These are phyloP conservation scores for Favolaschia claudopus DNA, from an alignment of 768 basidiomycete genomes.

Conservation along the genomic window DNA sequence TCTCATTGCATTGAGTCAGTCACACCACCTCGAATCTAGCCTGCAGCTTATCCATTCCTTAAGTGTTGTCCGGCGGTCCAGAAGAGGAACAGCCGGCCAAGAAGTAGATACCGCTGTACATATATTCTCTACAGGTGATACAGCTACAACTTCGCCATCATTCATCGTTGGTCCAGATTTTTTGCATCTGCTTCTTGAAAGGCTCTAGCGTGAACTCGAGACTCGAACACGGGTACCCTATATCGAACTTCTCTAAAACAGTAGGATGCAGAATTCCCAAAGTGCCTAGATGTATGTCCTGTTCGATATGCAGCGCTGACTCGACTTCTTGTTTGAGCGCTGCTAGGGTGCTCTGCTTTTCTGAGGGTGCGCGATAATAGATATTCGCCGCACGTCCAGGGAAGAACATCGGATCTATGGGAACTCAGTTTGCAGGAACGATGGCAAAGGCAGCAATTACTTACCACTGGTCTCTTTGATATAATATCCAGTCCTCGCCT, in stretches of 20 bases:
- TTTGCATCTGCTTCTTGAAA: constrained; percentile 80
- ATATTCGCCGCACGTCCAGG: constrained; percentile 94
- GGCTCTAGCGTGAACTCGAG: constrained; percentile 95
- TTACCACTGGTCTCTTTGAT: constrained; percentile 85
- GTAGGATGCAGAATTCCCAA: constrained; percentile 93
- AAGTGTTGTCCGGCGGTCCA: constrained; percentile 45
- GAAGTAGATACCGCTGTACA: constrained; percentile 26
- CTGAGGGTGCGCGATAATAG: constrained; percentile 74
- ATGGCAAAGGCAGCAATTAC: constrained; percentile 32
- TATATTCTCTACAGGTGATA: constrained; percentile 17
- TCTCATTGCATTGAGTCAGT: constrained; percentile 66
- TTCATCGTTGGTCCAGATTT: constrained; percentile 63
- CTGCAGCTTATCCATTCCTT: not conserved
- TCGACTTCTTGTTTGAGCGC: constrained; percentile 54
- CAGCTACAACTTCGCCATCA: constrained; percentile 32
- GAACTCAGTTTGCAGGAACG: not conserved
- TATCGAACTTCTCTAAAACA: constrained; percentile 93
- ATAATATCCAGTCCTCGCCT: constrained; percentile 84
- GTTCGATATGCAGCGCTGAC: constrained; percentile 45
- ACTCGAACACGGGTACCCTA: constrained; percentile 92
- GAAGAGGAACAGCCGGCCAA: constrained; percentile 48
- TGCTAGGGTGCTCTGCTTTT: constrained; percentile 40
- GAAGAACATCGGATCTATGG: constrained; percentile 90
- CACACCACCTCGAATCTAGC: not conserved
- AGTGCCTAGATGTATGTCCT: constrained; percentile 83